Base-by-base conservation (phyloP, 2,329 filamentous ascomycete species). In the Endoconidiophora laricicola region DNA sequence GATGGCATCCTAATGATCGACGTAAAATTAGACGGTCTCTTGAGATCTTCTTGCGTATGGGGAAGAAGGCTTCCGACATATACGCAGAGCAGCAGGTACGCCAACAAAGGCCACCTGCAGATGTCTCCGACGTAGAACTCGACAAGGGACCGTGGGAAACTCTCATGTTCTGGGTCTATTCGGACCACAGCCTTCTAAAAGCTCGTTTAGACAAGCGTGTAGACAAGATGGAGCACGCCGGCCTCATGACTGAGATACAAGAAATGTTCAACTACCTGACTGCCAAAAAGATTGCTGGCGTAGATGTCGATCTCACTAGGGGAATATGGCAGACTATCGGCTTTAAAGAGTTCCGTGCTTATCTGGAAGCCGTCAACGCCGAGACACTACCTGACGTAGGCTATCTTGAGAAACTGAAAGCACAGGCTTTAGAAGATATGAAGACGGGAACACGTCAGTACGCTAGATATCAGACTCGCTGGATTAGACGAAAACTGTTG, bases 311-410 rank as follows among this genome's bases (percentile, higher is more conserved):
- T 59, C 72, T 78, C 56, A 83, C 76, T 1, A 78, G 80, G 48
- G 93, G 91, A 0, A 93, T 98, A 41, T 98, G 90, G 87, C 83
- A 94, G 48, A 91, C 88, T 1, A 98, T 98, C 54, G 91, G 91
- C 1, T 95, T 87, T 65, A 95, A 93, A 61, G 86, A 98, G 60
- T 83, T 96, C 60, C 74, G 83, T 52, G 71, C 76, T 0, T 94
- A 87, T 59, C 66, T 88, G 22, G 58, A 66, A 2, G 72, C 74
- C 1, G 53, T 69, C 12, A 57, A 65, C 56, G 54, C 62, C 29
- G 56, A 56, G 55, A 22, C 41, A 2, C 44, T 29, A 10, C 9
- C 24, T 9, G 44, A 46, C 14, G 14, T 26, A 18, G 3, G 14
- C 53, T 68, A 74, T 3, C 63, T 83, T 1, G 69, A 73, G 18